Evolutionary conservation across 2,329 filamentous ascomycete genomes (phyloP).

Genomic region (Allantophomopsis lycopodina): DNA sequence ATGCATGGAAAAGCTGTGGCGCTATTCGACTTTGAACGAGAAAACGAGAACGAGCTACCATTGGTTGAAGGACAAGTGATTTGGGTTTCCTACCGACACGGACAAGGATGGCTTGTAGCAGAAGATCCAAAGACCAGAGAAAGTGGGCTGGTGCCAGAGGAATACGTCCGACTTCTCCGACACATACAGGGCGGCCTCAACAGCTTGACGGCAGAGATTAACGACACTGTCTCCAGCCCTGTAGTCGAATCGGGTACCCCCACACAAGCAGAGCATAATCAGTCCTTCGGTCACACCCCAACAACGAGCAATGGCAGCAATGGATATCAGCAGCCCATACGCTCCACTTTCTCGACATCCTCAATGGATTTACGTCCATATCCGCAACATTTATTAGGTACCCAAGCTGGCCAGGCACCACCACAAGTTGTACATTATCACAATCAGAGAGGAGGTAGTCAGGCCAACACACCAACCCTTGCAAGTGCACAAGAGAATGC

Average conservation of each 20-base stretch:
- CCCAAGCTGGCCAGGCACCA: constrained; percentile 46
- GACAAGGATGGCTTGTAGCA: constrained; percentile 93
- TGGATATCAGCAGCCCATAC: constrained; percentile 54
- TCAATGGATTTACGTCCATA: constrained; percentile 58
- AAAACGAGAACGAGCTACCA: constrained; percentile 93
- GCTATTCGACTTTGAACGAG: constrained; percentile 84
- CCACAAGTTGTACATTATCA: constrained; percentile 57
- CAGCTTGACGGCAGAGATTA: constrained; percentile 49
- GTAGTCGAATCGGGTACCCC: constrained; percentile 43
- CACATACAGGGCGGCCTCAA: constrained; percentile 87
- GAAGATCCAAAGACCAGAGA: constrained; percentile 91
- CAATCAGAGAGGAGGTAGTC: constrained; percentile 52
- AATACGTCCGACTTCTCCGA: constrained; percentile 82
- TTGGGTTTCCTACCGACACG: constrained; percentile 89
- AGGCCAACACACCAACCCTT: constrained; percentile 48
- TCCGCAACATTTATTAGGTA: constrained; percentile 48
- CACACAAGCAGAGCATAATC: constrained; percentile 43
- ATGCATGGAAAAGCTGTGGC: constrained; percentile 96
- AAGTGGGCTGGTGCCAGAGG: constrained; percentile 88
- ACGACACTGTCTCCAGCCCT: constrained; percentile 31
- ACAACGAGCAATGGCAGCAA: constrained; percentile 30
- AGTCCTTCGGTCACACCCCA: constrained; percentile 30
- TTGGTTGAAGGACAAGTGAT: constrained; percentile 92
- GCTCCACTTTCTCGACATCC: constrained; percentile 57
- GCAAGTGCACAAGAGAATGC: constrained; percentile 13